Evolutionary conservation across 2,329 filamentous ascomycete species (phyloP).

Genomic region (Colletotrichum tabaci): DNA sequence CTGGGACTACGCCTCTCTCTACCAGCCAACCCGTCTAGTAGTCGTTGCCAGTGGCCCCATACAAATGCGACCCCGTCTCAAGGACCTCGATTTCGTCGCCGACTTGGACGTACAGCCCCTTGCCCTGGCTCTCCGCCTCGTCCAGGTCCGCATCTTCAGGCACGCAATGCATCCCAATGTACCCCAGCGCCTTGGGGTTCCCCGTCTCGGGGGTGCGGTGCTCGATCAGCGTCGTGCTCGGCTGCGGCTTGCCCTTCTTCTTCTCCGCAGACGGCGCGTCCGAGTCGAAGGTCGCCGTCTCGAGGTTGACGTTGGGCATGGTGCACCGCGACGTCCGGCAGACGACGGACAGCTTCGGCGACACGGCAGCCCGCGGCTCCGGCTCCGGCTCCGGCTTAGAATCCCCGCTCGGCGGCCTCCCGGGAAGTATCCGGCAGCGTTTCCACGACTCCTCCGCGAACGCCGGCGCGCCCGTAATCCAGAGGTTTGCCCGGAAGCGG

Average conservation of each 20-base stretch:
- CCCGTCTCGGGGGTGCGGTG: conserved; percentile 47
- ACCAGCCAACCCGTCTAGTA: conserved; percentile 42
- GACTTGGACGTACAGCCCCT: conserved; percentile 43
- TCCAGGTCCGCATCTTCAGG: conserved; percentile 45
- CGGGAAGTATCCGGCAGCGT: conserved; percentile 37
- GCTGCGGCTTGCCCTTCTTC: conserved; percentile 47
- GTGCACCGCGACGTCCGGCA: conserved; percentile 44
- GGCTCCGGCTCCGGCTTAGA: background rate
- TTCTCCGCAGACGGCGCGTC: conserved; percentile 9
- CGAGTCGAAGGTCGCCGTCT: conserved; percentile 22
- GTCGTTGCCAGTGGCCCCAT: conserved; percentile 47
- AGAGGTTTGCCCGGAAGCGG: conserved; percentile 44
- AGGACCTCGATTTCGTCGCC: conserved; percentile 50
- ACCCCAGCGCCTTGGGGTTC: conserved; percentile 48
- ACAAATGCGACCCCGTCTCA: conserved; percentile 47
- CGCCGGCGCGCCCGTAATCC: conserved; percentile 40
- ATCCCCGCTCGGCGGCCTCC: background rate
- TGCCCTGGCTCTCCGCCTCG: conserved; percentile 20
- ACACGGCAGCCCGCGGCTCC: background rate
- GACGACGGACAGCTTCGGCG: conserved; percentile 41
- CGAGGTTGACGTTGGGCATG: conserved; percentile 44
- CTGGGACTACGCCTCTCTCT: background rate
- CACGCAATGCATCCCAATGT: conserved; percentile 51
- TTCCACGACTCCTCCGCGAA: conserved; percentile 44
- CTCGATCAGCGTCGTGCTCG: conserved; percentile 46